Conservation (phyloP, 1,139 yeast genomes). For the Yamadazyma pseudoaaseri region DNA sequence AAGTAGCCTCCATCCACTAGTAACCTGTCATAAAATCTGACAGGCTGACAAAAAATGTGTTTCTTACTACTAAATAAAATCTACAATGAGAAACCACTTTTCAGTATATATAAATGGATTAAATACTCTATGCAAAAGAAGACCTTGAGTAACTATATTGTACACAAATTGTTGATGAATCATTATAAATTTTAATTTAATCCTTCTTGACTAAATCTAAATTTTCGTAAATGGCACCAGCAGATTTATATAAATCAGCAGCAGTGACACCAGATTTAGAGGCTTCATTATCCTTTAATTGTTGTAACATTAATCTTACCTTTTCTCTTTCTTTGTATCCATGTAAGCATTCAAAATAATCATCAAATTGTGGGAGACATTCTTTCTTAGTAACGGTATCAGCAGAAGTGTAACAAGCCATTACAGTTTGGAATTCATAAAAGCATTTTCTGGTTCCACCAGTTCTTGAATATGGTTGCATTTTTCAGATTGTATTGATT, state of each 20-base stretch:
- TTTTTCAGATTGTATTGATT: conserved; percentile 14
- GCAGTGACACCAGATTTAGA: conserved; percentile 43
- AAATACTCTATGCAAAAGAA: conserved; percentile 6
- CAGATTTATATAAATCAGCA: conserved; percentile 42
- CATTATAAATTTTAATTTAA: conserved; percentile 3
- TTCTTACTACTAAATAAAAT: too few species aligned
- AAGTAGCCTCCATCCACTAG: too few species aligned
- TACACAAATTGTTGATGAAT: not conserved
- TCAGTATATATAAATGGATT: conserved; percentile 1
- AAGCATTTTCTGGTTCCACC: conserved; percentile 53
- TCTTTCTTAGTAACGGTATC: conserved; percentile 43
- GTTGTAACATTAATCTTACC: conserved; percentile 46
- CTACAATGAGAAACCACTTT: not conserved
- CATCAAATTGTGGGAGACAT: conserved; percentile 47
- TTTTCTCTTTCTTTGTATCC: conserved; percentile 50
- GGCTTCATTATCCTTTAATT: conserved; percentile 44
- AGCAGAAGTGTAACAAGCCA: conserved; percentile 48
- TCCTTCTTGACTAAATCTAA: conserved; percentile 40
- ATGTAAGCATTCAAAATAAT: conserved; percentile 50
- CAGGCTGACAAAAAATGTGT: too few species aligned
- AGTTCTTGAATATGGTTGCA: conserved; percentile 52
- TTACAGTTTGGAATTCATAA: conserved; percentile 48
- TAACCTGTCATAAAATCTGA: too few species aligned
- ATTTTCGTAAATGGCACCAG: conserved; percentile 46
- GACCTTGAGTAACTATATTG: conserved; percentile 1